Evolutionary conservation across 768 basidiomycete genomes (phyloP).

Genomic region (Cantharellus anzutake): DNA sequence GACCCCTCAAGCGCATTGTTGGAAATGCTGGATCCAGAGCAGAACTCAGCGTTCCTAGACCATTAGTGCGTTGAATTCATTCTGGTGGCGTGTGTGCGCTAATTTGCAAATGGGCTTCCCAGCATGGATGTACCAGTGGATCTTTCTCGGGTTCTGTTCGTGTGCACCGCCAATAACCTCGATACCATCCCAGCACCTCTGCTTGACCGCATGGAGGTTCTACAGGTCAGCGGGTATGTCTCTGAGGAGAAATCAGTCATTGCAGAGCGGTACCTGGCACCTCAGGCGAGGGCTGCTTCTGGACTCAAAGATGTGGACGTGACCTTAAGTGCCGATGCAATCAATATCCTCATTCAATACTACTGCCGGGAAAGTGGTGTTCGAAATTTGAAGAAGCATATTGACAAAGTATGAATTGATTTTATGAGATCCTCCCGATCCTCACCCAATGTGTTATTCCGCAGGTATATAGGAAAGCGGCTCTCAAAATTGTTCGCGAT

Average conservation of each 20-base stretch:
- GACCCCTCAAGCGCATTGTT: slow-evolving; percentile 81
- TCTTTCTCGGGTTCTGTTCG: slow-evolving; percentile 87
- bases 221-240: slow-evolving; percentile 89
- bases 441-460: not conserved
- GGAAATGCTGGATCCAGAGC: slow-evolving; percentile 90
- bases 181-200: slow-evolving; percentile 89
- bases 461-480: slow-evolving; percentile 93
- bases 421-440: not conserved
- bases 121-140: slow-evolving; percentile 97
- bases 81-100: not conserved
- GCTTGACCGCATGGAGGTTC: slow-evolving; percentile 89
- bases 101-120: slow-evolving; percentile 6
- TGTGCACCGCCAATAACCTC: slow-evolving; percentile 87
- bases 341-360: slow-evolving; percentile 84
- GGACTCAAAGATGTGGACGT: slow-evolving; percentile 79
- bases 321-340: slow-evolving; percentile 48
- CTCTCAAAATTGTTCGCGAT: slow-evolving; percentile 75
- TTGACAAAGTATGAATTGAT: slow-evolving; percentile 58
- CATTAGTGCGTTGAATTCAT: slow-evolving; percentile 53
- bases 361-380: slow-evolving; percentile 97
- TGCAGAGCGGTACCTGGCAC: slow-evolving; percentile 71
- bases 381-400: slow-evolving; percentile 91
- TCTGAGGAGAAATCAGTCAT: slow-evolving; percentile 84
- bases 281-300: slow-evolving; percentile 81
- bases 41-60: slow-evolving; percentile 86